Base-by-base conservation (phyloP, 2,329 filamentous ascomycete species). In the Stylonectria norvegica region DNA sequence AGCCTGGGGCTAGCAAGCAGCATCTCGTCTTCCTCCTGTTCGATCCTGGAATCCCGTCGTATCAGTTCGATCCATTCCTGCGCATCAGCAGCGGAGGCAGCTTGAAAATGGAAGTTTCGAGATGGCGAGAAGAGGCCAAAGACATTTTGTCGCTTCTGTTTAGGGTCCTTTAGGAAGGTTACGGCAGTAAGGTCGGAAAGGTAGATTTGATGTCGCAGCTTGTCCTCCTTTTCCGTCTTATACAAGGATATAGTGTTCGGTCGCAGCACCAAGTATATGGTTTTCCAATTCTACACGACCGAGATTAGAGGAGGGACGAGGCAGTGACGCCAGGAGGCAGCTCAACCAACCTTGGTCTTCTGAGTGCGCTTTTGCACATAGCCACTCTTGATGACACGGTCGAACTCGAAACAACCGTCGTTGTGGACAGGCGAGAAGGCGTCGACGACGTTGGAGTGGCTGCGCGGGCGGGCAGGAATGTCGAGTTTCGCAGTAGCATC, bases 381-480 rank as follows among this genome's bases (percentile, higher is more conserved):
- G 43, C 91, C 90, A 42, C 85, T 82, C 69, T 95, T 97, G 63
- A 97, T 78, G 40, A 97, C 87, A 36, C 89, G 84, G 65, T 98
- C 93, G 59, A 94, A 95, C 59, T 93, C 90, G 63, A 95, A 98
- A 65, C 89, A 93, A 48, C 93, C 93, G 65, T 95, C 90, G 65
- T 95, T 85, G 61, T 91, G 95, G 49, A 97, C 89, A 4, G 89
- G 88, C 20, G 88, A 93, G 58, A 89, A 82, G 12, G 82, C 74
- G 50, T 86, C 81, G 30, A 84, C 60, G 30, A 84, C 60, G 18
- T 62, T 56, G 17, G 57, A 53, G 32, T 60, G 57, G 40, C 52
- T 63, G 15, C 52, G 51, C 19, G 56, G 49, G 30, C 54, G 49
- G 15, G 52, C 20, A 18, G 49, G 37, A 33, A 42, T 22, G n/a